Conservation (phyloP, 2,329 filamentous ascomycete species). For the Pseudogymnoascus sp. region DNA sequence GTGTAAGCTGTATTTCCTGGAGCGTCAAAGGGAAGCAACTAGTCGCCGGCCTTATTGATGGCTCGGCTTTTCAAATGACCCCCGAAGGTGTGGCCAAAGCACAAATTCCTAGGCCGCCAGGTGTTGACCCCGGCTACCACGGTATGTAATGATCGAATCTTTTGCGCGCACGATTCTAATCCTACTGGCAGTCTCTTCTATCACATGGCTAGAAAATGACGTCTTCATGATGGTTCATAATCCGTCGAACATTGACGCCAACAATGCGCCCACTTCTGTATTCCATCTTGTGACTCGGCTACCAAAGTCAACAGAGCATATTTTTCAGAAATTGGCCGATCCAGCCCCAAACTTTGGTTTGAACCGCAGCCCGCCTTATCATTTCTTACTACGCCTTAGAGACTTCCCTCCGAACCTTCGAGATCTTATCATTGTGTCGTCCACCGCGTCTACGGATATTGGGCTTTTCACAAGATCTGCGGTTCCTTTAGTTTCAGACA, state of each 20-base stretch:
- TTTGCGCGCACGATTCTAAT: neutral
- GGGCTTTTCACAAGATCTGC: slow-evolving; percentile 71
- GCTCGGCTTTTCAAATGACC: slow-evolving; percentile 74
- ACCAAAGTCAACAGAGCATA: slow-evolving; percentile 48
- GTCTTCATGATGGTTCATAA: slow-evolving; percentile 77
- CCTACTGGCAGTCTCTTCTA: slow-evolving; percentile 57
- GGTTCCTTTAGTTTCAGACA: slow-evolving; percentile 54
- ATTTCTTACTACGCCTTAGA: slow-evolving; percentile 69
- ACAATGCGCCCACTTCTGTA: slow-evolving; percentile 51
- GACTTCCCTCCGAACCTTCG: slow-evolving; percentile 74
- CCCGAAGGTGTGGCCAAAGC: slow-evolving; percentile 71
- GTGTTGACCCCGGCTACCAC: slow-evolving; percentile 55
- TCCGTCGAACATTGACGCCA: slow-evolving; percentile 48
- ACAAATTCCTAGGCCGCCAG: slow-evolving; percentile 69
- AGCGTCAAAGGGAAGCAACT: slow-evolving; percentile 90
- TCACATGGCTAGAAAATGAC: slow-evolving; percentile 84
- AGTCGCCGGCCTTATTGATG: slow-evolving; percentile 76
- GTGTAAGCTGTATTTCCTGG: slow-evolving; percentile 83
- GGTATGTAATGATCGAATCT: slow-evolving; percentile 41
- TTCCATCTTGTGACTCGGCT: slow-evolving; percentile 74
- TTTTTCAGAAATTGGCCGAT: slow-evolving; percentile 67
- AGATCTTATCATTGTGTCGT: slow-evolving; percentile 75
- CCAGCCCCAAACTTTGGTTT: slow-evolving; percentile 66
- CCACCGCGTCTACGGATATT: slow-evolving; percentile 72
- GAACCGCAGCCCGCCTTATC: slow-evolving; percentile 61